These are phyloP conservation scores for Mycothermus thermophilus DNA, from an alignment of 495 filamentous ascomycete genomes.

Conservation along the genomic window DNA sequence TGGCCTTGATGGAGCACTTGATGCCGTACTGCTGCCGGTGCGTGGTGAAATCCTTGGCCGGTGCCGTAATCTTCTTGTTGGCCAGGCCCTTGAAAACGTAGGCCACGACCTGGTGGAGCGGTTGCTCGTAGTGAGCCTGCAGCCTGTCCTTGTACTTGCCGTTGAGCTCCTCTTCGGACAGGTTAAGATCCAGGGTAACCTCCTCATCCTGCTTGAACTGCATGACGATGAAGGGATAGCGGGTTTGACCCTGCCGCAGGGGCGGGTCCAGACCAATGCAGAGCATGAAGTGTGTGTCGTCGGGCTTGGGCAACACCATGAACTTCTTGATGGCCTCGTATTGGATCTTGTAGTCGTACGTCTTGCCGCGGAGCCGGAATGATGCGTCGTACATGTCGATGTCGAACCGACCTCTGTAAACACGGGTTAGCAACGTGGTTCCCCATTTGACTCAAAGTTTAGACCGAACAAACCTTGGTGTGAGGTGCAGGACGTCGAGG, in stretches of 20 bases:
- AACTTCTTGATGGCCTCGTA: slow-evolving; percentile 97
- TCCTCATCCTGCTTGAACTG: slow-evolving; percentile 98
- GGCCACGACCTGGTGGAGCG: slow-evolving; percentile 79
- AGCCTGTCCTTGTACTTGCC: slow-evolving; percentile 84
- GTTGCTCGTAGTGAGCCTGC: slow-evolving; percentile 74
- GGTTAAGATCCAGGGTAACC: slow-evolving; percentile 89
- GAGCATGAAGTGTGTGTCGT: slow-evolving; percentile 88
- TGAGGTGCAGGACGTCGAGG: slow-evolving; percentile 91
- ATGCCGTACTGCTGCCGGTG: slow-evolving; percentile 91
- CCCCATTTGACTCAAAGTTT: too few relatives aligned
- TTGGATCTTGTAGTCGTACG: slow-evolving; percentile 99
- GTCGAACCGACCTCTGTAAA: slow-evolving; percentile 84
- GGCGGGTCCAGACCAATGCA: slow-evolving; percentile 93
- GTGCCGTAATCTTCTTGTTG: slow-evolving; percentile 84
- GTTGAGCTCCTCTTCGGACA: slow-evolving; percentile 76
- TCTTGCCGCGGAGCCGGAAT: slow-evolving; percentile 95
- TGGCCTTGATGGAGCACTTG: slow-evolving; percentile 98
- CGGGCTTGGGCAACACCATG: slow-evolving; percentile 93
- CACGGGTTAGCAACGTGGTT: too few relatives aligned
- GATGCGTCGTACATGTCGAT: slow-evolving; percentile 99
- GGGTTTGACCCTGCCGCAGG: slow-evolving; percentile 90
- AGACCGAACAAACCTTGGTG: slow-evolving; percentile 73
- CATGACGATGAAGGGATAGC: slow-evolving; percentile 99
- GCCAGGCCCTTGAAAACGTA: slow-evolving; percentile 88
- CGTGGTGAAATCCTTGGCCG: slow-evolving; percentile 83